A percentile compares a stretch with the other conserved stretches of the same genome.
Conservation (phyloP, 768 basidiomycete genomes). For the Lactifluus hygrophoroides region DNA sequence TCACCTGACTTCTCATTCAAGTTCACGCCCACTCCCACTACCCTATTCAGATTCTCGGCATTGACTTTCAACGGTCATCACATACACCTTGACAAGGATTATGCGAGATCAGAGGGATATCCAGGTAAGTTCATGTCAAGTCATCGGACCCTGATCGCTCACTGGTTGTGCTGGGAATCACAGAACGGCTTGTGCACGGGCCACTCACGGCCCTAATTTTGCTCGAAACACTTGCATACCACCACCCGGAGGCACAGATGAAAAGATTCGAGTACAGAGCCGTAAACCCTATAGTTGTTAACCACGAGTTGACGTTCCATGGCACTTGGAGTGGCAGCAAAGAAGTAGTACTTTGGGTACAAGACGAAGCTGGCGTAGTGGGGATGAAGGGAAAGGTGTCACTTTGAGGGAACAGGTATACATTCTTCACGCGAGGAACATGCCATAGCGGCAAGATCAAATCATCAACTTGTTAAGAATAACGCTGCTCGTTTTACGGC, state of each 20-base stretch:
- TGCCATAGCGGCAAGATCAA: neutral
- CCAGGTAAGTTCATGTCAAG: conserved; percentile 38
- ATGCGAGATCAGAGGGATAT: conserved; percentile 62
- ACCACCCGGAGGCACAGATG: conserved; percentile 41
- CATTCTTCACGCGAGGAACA: neutral
- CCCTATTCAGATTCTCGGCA: conserved; percentile 80
- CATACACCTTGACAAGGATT: conserved; percentile 76
- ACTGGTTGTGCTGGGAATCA: neutral
- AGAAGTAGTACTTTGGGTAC: conserved; percentile 47
- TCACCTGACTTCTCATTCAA: conserved; percentile 50
- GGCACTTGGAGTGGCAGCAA: conserved; percentile 36
- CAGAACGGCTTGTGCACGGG: conserved; percentile 80
- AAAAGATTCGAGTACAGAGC: conserved; percentile 61
- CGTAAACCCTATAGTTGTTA: conserved; percentile 52
- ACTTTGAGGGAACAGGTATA: conserved; percentile 19
- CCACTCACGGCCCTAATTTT: conserved; percentile 76
- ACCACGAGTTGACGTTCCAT: conserved; percentile 38
- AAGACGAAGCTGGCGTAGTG: conserved; percentile 46
- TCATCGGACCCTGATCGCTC: neutral
- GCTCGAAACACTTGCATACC: conserved; percentile 48
- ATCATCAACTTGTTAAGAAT: neutral
- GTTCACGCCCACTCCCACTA: conserved; percentile 59
- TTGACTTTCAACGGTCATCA: conserved; percentile 80
- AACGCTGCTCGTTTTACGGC: neutral
- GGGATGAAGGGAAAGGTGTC: conserved; percentile 54